These are phyloP conservation scores for Globisporangium takayamanum DNA, from an alignment of 352 stramenopile species.

Conservation along the genomic window DNA sequence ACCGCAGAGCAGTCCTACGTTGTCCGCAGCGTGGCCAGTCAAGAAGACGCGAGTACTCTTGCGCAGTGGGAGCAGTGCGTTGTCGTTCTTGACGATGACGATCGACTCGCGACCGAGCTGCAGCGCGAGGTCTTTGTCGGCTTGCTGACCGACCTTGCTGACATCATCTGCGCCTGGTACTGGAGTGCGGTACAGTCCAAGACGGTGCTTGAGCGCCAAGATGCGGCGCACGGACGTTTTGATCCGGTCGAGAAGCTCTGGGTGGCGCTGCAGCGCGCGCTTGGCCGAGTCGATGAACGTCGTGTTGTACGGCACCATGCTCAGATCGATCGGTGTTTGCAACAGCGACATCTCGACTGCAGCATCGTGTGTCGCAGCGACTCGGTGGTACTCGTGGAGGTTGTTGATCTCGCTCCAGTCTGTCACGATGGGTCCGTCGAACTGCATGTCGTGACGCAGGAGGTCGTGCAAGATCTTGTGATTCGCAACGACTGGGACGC, in stretches of 20 bases:
- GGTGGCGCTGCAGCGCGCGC: slow-evolving; percentile 27
- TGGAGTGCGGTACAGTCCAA: slow-evolving; percentile 64
- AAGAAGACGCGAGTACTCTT: slow-evolving; percentile 40
- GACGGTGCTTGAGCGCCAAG: slow-evolving; percentile 61
- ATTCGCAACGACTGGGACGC: slow-evolving; percentile 88
- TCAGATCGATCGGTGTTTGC: slow-evolving; percentile 87
- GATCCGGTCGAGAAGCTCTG: slow-evolving; percentile 34
- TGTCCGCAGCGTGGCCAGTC: slow-evolving; percentile 58
- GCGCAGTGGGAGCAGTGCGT: slow-evolving; percentile 42
- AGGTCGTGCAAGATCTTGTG: slow-evolving; percentile 72
- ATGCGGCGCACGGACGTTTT: slow-evolving; percentile 54
- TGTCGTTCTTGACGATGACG: slow-evolving; percentile 81
- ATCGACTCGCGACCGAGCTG: slow-evolving; percentile 75
- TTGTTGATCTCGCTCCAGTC: slow-evolving; percentile 93
- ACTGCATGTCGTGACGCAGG: slow-evolving; percentile 80
- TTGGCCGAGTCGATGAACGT: slow-evolving; percentile 50
- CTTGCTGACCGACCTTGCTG: slow-evolving; percentile 34
- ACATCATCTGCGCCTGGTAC: slow-evolving; percentile 44
- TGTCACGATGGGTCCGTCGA: slow-evolving; percentile 87
- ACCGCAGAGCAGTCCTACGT: slow-evolving; percentile 66
- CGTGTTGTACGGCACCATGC: slow-evolving; percentile 71
- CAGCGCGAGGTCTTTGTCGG: slow-evolving; percentile 51
- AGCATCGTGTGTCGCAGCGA: slow-evolving; percentile 40
- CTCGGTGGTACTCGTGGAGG: slow-evolving; percentile 53
- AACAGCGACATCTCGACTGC: slow-evolving; percentile 63